Evolutionary conservation across 2,329 filamentous ascomycete species (phyloP), one percentile per base, ranked within the genome.

Genomic region (Pseudogymnoascus sp.): DNA sequence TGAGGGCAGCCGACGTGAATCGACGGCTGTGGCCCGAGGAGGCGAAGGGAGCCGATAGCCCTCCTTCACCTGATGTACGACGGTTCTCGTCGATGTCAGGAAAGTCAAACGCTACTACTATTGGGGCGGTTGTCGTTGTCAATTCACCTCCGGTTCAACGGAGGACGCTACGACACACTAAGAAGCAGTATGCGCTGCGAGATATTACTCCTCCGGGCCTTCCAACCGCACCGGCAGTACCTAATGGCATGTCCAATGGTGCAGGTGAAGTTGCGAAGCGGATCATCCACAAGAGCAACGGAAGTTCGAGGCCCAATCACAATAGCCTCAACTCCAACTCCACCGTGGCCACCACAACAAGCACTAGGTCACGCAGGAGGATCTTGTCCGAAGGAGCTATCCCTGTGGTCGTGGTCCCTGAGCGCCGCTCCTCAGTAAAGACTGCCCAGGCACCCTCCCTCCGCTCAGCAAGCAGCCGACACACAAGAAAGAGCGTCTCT

Each of bases 401-500:
- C 8, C 85, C 85, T 1, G 84, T 87, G 6, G 78, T 86, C 5
- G 77, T 87, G 18, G 80, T 87, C 59, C 85, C 85, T 5, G 80
- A 82, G 61, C 81, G 85, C 13, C 75, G 73, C 13, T 82, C 83
- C 15, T 72, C 71, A 18, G 73, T 78, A 9, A 80, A 79, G 63
- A 78, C 80, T 6, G 77, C 75, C 36, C 75, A 70, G 48, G 76
- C 82, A 33, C 82, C 80, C 3, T 86, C 84, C 1, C 73, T 86
- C 13, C 79, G 83, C 61, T 87, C 85, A 18, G 82, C 79, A n/a
- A 85, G 82, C 64, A 87, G 84, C 68, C 78, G 76, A 55, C 82
- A 82, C 1, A 82, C 77, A 67, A 74, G 78, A 63, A 59, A 59
- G 35, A 83, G 80, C 60, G 77, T 77, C 42, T 87, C 83, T 61